A percentile compares a stretch with the other conserved stretches of the same genome.
These are phyloP conservation scores for Hemisphaericaspora lyxosophila DNA, from an alignment of 1,139 yeast species.

Conservation along the genomic window DNA sequence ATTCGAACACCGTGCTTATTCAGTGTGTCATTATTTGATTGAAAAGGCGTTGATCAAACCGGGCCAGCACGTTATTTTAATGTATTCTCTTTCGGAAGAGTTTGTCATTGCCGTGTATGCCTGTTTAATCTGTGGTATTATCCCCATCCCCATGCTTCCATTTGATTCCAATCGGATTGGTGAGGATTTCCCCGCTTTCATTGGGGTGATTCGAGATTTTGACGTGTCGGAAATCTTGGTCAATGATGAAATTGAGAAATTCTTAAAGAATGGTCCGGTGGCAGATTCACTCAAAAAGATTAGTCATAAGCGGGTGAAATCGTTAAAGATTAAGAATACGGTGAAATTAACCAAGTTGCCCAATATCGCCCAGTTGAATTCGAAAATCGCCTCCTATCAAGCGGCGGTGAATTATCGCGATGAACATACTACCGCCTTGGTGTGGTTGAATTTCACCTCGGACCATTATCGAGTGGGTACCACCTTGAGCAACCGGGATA, in stretches of 20 bases:
- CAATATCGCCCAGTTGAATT: conserved; percentile 44
- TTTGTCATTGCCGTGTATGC: conserved; percentile 83
- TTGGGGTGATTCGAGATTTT: conserved; percentile 67
- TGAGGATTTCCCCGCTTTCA: conserved; percentile 74
- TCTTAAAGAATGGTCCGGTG: conserved; percentile 69
- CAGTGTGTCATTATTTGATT: conserved; percentile 59
- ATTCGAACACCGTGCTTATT: conserved; percentile 73
- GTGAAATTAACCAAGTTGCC: conserved; percentile 62
- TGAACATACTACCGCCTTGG: conserved; percentile 49
- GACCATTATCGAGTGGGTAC: conserved; percentile 73
- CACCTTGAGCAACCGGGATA: conserved; percentile 58
- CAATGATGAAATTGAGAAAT: conserved; percentile 72
- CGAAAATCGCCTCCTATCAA: conserved; percentile 47
- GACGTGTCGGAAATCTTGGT: conserved; percentile 71
- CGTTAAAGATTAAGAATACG: conserved; percentile 67
- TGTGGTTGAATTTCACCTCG: conserved; percentile 69
- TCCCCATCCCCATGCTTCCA: conserved; percentile 79
- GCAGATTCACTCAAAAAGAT: conserved; percentile 61
- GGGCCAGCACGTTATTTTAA: conserved; percentile 74
- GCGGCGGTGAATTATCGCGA: conserved; percentile 45
- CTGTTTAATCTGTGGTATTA: conserved; percentile 77
- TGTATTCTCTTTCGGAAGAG: conserved; percentile 88
- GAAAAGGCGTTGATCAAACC: conserved; percentile 55
- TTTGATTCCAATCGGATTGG: conserved; percentile 66
- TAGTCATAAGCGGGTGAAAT: conserved; percentile 39